Percentiles rank a stretch among this genome's conserved stretches.
These are phyloP conservation scores for Diaporthe eres DNA, from an alignment of 2,329 filamentous ascomycete genomes.

Conservation along the genomic window DNA sequence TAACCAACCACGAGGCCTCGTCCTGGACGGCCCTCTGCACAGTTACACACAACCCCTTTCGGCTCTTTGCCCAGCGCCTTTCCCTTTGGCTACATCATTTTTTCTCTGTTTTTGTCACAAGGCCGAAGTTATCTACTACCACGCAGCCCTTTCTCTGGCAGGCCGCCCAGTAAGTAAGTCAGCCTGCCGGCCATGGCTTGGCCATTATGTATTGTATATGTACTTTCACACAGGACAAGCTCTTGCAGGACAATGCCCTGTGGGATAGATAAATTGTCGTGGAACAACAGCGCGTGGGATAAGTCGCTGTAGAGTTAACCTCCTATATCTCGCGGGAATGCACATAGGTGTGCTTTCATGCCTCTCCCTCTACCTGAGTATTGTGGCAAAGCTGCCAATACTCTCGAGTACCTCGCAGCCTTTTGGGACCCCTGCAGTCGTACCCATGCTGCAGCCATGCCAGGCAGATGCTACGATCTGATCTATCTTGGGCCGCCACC, in stretches of 20 bases:
- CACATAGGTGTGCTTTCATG: not conserved
- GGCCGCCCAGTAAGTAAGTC: not conserved
- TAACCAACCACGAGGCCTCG: conserved; percentile 13
- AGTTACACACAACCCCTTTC: not conserved
- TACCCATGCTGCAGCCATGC: conserved; percentile 18
- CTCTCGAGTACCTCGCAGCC: not conserved
- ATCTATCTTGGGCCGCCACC: conserved; percentile 29
- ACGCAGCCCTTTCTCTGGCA: not conserved
- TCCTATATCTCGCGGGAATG: not conserved
- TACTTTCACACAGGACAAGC: not conserved
- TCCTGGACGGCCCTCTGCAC: not conserved
- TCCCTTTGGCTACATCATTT: not conserved
- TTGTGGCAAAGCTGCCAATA: not conserved
- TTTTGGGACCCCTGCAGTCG: conserved; percentile 1
- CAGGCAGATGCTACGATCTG: conserved; percentile 28
- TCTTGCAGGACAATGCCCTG: not conserved
- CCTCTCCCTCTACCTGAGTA: not conserved
- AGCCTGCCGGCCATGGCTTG: conserved; percentile 4
- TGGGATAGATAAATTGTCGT: not conserved
- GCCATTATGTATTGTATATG: not conserved
- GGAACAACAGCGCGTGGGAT: not conserved
- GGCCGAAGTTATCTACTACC: not conserved
- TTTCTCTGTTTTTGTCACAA: conserved; percentile 9
- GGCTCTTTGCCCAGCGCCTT: not conserved
- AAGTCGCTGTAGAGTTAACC: not conserved